Percentiles rank a stretch among this genome's conserved stretches.
These are phyloP conservation scores for Aspergillus sp. DNA, from an alignment of 2,329 filamentous ascomycete species.

Conservation along the genomic window DNA sequence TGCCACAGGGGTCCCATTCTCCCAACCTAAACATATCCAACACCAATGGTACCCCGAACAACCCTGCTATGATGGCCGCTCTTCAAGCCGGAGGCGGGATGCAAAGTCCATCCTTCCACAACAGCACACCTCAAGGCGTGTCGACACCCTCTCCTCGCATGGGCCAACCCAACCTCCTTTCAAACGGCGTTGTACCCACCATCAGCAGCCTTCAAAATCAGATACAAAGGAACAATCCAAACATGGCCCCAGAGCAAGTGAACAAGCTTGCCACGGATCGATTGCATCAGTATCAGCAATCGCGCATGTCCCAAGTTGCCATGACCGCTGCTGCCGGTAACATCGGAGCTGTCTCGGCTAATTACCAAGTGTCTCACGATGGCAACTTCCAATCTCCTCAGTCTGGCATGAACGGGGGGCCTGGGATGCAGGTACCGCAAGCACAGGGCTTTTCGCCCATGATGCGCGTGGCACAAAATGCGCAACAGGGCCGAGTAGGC, in stretches of 20 bases:
- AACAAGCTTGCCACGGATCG: conserved; percentile 53
- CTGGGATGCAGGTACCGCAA: conserved; percentile 47
- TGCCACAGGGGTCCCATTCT: conserved; percentile 43
- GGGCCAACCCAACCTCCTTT: conserved; percentile 51
- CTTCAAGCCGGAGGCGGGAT: conserved; percentile 45
- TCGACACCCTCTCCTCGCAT: conserved; percentile 49
- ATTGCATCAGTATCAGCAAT: conserved; percentile 48
- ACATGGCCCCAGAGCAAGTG: conserved; percentile 55
- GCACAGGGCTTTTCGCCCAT: conserved; percentile 54
- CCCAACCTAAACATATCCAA: conserved; percentile 46
- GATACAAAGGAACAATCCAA: conserved; percentile 52
- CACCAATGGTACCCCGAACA: conserved; percentile 41
- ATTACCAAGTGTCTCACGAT: conserved; percentile 42
- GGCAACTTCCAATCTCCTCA: conserved; percentile 37
- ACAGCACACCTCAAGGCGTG: conserved; percentile 37
- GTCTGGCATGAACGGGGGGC: conserved; percentile 33
- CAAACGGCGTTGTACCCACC: conserved; percentile 54
- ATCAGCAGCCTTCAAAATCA: conserved; percentile 55
- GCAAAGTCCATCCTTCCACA: conserved; percentile 45
- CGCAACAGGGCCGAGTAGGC: conserved; percentile 41
- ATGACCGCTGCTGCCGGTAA: conserved; percentile 53
- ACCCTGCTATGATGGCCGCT: conserved; percentile 45
- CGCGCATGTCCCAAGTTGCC: conserved; percentile 51
- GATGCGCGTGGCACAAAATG: conserved; percentile 51
- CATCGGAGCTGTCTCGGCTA: conserved; percentile 40